These are phyloP conservation scores for Quercus glauca DNA, from an alignment of 306 rosid genomes.

Conservation along the genomic window DNA sequence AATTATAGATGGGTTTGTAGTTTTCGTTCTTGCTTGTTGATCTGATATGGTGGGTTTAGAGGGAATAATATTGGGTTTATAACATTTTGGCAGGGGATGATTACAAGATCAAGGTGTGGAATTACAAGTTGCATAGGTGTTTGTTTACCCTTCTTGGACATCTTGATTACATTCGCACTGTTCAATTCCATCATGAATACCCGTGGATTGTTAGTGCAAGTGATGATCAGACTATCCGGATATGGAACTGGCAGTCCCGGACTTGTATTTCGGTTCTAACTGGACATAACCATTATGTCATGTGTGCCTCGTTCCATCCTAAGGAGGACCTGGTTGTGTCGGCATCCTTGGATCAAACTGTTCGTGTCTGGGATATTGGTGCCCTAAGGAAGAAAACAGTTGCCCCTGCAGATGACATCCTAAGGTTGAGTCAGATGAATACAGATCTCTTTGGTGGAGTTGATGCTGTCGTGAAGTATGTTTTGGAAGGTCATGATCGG, in stretches of 20 bases:
- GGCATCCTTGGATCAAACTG: slow-evolving; percentile 95
- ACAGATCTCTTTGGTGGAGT: slow-evolving; percentile 94
- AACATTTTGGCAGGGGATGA: slow-evolving; percentile 73
- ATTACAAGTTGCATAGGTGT: slow-evolving; percentile 95
- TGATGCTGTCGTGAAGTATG: slow-evolving; percentile 92
- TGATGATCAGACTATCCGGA: slow-evolving; percentile 95
- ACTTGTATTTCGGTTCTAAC: slow-evolving; percentile 92
- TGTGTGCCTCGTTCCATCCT: slow-evolving; percentile 96
- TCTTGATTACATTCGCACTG: slow-evolving; percentile 95
- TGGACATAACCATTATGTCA: slow-evolving; percentile 96
- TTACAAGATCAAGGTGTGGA: slow-evolving; percentile 98
- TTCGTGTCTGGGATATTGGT: slow-evolving; percentile 98
- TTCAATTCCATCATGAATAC: slow-evolving; percentile 90
- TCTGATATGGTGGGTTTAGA: background rate
- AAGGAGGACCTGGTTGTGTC: slow-evolving; percentile 94
- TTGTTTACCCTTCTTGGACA: slow-evolving; percentile 94
- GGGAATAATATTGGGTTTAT: background rate
- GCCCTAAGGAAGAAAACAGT: slow-evolving; percentile 86
- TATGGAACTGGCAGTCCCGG: slow-evolving; percentile 99
- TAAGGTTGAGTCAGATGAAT: slow-evolving; percentile 92
- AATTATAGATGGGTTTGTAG: background rate
- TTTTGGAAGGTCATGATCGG: slow-evolving; percentile 96
- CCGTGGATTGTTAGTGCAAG: slow-evolving; percentile 99
- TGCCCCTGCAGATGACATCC: slow-evolving; percentile 87
- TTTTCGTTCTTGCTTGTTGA: background rate